Conservation (phyloP, 495 filamentous ascomycete genomes). For the Cryomyces minteri region DNA sequence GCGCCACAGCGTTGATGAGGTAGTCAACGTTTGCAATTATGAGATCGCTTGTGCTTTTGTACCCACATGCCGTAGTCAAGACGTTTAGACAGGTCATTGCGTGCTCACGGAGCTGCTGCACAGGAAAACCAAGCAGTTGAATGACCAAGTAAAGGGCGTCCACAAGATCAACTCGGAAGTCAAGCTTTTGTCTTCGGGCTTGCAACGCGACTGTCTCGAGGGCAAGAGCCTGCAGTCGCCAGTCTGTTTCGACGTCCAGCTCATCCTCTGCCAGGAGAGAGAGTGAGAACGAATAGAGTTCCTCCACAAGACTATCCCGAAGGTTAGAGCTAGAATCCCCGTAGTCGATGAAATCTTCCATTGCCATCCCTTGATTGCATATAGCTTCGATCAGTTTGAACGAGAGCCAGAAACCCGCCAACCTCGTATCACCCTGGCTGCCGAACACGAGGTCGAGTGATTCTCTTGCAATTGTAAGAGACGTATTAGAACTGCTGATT, state of each 20-base stretch:
- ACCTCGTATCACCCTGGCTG: conserved; percentile 8
- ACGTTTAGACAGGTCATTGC: conserved; percentile 71
- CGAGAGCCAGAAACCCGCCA: conserved; percentile 71
- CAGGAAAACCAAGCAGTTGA: conserved; percentile 62
- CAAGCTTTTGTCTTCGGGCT: conserved; percentile 22
- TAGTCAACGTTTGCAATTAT: conserved; percentile 92
- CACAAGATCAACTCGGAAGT: conserved; percentile 71
- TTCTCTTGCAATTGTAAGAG: conserved; percentile 10
- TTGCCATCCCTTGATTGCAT: conserved; percentile 15
- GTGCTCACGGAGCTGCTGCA: conserved; percentile 52
- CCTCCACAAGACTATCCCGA: conserved; percentile 43
- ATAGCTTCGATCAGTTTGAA: conserved; percentile 45
- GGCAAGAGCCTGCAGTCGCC: conserved; percentile 31
- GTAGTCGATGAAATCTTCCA: conserved; percentile 48
- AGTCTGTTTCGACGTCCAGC: conserved; percentile 37
- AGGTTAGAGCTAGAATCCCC: conserved; percentile 21
- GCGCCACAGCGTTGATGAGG: conserved; percentile 76
- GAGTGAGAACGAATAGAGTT: conserved; percentile 64
- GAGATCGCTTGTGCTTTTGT: conserved; percentile 52
- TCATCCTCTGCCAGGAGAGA: conserved; percentile 33
- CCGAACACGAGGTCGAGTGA: conserved; percentile 6
- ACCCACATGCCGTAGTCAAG: conserved; percentile 57
- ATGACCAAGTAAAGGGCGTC: conserved; percentile 83
- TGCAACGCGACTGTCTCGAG: conserved; percentile 21
- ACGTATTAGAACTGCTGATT: conserved; percentile 6